phyloP scores from a whole-genome alignment of 352 stramenopile species.

The Phytophthora multivora region DNA sequence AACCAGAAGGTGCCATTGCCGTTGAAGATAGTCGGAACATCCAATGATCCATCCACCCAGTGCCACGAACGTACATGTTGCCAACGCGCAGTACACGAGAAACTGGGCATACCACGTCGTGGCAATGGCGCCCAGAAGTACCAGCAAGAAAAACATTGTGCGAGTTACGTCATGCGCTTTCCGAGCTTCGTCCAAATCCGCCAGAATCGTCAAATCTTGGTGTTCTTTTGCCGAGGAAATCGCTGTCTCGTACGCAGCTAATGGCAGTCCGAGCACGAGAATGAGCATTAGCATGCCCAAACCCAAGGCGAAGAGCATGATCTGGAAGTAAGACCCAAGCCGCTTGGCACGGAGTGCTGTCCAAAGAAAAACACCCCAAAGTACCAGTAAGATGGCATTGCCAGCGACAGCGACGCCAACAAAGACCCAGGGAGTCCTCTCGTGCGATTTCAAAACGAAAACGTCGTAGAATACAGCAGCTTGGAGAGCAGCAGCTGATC shows the following conservation, averaged over 20 bases:
- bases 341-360: constrained; percentile 14
- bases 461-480: constrained; percentile 35
- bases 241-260: constrained; percentile 28
- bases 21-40: constrained; percentile 25
- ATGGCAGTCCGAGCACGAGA: constrained; percentile 45
- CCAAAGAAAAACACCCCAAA: constrained; percentile 33
- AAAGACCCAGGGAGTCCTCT: constrained; percentile 32
- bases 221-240: background rate
- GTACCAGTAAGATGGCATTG: constrained; percentile 17
- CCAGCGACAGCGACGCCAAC: constrained; percentile 27
- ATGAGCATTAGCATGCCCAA: constrained; percentile 37
- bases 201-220: constrained; percentile 16
- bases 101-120: constrained; percentile 71
- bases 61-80: constrained; percentile 26
- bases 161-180: constrained; percentile 45
- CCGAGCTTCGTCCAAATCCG: constrained; percentile 20
- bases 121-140: constrained; percentile 50
- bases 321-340: constrained; percentile 42
- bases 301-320: constrained; percentile 34
- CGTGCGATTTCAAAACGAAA: constrained; percentile 20
- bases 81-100: constrained; percentile 40
- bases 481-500: constrained; percentile 45
- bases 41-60: constrained; percentile 42
- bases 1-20: constrained; percentile 57
- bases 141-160: constrained; percentile 57